Evolutionary conservation across 2,329 filamentous ascomycete genomes (phyloP).

Genomic region (Microdochium bolleyi): DNA sequence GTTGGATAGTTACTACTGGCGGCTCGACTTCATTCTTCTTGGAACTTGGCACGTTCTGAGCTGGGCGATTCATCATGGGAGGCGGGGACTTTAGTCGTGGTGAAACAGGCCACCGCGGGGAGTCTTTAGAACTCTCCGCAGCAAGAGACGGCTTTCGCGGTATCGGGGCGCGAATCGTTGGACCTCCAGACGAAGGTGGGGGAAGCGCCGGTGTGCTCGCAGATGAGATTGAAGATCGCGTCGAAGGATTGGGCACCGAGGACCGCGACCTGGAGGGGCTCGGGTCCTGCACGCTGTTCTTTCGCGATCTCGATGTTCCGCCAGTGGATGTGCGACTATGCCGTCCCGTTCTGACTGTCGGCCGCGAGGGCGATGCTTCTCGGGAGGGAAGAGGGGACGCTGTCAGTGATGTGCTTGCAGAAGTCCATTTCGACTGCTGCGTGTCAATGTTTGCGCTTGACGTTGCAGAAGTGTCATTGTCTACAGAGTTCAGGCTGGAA

Average conservation of each 20-base stretch:
- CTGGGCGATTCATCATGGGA: conserved; percentile 41
- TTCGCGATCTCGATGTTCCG: conserved; percentile 46
- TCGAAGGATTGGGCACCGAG: conserved; percentile 51
- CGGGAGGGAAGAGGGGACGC: conserved; percentile 19
- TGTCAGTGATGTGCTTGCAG: conserved; percentile 19
- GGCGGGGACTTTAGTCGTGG: conserved; percentile 73
- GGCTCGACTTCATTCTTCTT: conserved; percentile 38
- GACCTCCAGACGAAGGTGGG: conserved; percentile 47
- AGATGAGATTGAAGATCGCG: conserved; percentile 59
- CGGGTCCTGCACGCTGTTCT: conserved; percentile 55
- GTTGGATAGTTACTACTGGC: conserved; percentile 45
- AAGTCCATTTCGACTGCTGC: conserved; percentile 22
- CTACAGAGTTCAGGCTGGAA: conserved; percentile 21
- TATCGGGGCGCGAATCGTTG: conserved; percentile 50
- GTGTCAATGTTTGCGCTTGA: conserved; percentile 22
- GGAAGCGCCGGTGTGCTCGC: conserved; percentile 59
- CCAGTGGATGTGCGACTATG: conserved; percentile 18
- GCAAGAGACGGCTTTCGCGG: conserved; percentile 52
- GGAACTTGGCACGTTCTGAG: conserved; percentile 31
- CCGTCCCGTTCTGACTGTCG: conserved; percentile 10
- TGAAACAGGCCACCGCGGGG: conserved; percentile 68
- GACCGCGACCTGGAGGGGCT: conserved; percentile 46
- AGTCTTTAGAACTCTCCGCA: conserved; percentile 42
- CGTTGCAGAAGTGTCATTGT: conserved; percentile 20
- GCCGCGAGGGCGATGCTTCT: conserved; percentile 19